A percentile compares a stretch with the other conserved stretches of the same genome.
These are phyloP conservation scores for Vitis vinifera DNA, from an alignment of 164 flowering plant species.

Conservation along the genomic window DNA sequence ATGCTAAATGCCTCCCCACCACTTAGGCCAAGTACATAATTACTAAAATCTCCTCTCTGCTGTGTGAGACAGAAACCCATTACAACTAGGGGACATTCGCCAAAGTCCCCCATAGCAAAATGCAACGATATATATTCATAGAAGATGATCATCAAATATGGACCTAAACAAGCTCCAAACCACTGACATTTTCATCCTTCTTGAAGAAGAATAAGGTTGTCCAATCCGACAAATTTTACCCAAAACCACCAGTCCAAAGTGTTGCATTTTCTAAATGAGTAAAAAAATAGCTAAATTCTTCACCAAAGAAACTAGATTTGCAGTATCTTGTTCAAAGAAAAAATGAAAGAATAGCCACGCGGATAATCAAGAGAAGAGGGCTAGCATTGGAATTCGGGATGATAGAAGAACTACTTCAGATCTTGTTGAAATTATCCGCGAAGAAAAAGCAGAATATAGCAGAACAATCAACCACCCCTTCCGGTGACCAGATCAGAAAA, in stretches of 20 bases:
- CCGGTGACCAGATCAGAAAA: background rate
- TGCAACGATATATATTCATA: no score
- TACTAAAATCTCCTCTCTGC: background rate
- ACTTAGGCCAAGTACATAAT: background rate
- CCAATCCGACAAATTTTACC: background rate
- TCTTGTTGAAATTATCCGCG: slow-evolving; percentile 5
- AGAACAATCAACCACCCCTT: background rate
- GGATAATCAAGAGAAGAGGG: background rate
- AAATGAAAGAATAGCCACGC: background rate
- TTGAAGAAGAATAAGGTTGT: background rate
- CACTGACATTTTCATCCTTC: background rate
- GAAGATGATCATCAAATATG: no score
- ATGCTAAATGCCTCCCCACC: background rate
- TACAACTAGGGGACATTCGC: background rate
- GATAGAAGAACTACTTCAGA: slow-evolving; percentile 2
- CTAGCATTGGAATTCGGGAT: background rate
- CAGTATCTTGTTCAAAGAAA: background rate
- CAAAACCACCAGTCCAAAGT: background rate
- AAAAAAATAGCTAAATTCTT: background rate
- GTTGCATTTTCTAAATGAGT: background rate
- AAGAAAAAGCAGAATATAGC: background rate
- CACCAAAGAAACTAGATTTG: slow-evolving; percentile 3
- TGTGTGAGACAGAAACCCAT: background rate
- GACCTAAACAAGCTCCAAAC: background rate
- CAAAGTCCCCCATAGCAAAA: background rate